These are phyloP conservation scores for Microthyrium microscopicum DNA, from an alignment of 2,329 filamentous ascomycete species.

Conservation along the genomic window DNA sequence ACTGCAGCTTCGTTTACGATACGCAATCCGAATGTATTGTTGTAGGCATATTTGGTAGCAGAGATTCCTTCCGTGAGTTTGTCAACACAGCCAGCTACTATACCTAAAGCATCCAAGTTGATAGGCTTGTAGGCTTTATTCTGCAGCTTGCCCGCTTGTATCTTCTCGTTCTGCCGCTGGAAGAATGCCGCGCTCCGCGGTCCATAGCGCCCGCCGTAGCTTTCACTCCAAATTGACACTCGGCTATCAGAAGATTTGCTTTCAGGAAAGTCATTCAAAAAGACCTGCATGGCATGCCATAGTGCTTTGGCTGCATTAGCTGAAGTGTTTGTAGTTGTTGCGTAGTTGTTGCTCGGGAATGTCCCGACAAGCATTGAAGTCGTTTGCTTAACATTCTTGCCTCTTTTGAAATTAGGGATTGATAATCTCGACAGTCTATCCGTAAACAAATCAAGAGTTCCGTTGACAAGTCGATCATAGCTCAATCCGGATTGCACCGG, in stretches of 20 bases:
- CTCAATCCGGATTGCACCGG: conserved; percentile 39
- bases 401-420: conserved; percentile 5
- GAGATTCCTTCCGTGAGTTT: conserved; percentile 29
- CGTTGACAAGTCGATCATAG: conserved; percentile 26
- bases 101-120: conserved; percentile 33
- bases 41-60: conserved; percentile 35
- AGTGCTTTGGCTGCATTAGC: conserved; percentile 36
- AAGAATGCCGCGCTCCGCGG: conserved; percentile 40
- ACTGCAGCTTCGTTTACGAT: conserved; percentile 33
- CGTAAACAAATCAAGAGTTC: conserved; percentile 14
- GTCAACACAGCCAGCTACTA: conserved; percentile 41
- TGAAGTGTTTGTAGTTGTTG: conserved; percentile 32
- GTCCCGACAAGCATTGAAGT: conserved; percentile 36
- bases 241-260: conserved; percentile 12
- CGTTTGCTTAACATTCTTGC: conserved; percentile 28
- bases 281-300: conserved; percentile 45
- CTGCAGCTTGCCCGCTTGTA: conserved; percentile 23
- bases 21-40: conserved; percentile 42
- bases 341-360: conserved; percentile 28
- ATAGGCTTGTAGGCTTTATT: conserved; percentile 19
- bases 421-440: too few relatives aligned
- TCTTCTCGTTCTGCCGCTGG: conserved; percentile 38
- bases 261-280: conserved; percentile 31
- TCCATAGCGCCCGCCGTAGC: conserved; percentile 41
- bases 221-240: conserved; percentile 21